Evolutionary conservation across 2,329 filamentous ascomycete species (phyloP), one percentile per base, ranked within the genome.

Genomic region (Ophiostoma ips): DNA sequence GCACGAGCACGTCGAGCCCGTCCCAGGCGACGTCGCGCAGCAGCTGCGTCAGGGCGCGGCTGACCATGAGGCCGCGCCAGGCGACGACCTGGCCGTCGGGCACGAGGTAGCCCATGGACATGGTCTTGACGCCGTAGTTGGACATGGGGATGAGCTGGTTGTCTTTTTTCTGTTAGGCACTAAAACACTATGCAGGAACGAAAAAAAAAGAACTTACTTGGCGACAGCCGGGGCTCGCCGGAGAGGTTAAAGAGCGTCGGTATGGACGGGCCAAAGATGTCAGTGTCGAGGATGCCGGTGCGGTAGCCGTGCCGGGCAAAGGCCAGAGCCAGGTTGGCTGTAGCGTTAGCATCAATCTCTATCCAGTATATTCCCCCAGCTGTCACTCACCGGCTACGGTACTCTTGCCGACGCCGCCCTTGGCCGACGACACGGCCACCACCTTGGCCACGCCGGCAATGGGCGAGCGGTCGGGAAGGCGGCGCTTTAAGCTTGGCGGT

Each of bases 41-140:
- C 5, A 98, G 79, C 62, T 98, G 92, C 58, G 95, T 89, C 56
- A 98, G 75, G 0, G 92, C 92, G 62, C 96, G 98, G 75, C 94
- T 94, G 13, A 96, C 86, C 89, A 98, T 95, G 2, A 95, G 76
- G 0, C 92, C 92, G 48, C 92, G 80, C 92, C 92, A 98, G 31
- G 92, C 89, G 15, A 98, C 84, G 0, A 89, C 87, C 5, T 86
- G 84, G 11, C 80, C 75, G 56, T 87, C 82, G 18, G 77, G 78
- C 1, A 95, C 80, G 1, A 98, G 75, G 57, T 95, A 96, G 46
- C 92, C 92, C 86, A 98, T 96, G 0, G 89, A 95, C 92, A 98
- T 98, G 50, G 88, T 94, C 66, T 94, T 94, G 51, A 98, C 76
- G 37, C 92, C 92, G 69, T 96, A 96, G 62, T 94, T 95, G 19